Percentiles rank a stretch among this genome's conserved stretches.
These are phyloP conservation scores for Phytophthora vignae DNA, from an alignment of 352 stramenopile genomes.

Conservation along the genomic window DNA sequence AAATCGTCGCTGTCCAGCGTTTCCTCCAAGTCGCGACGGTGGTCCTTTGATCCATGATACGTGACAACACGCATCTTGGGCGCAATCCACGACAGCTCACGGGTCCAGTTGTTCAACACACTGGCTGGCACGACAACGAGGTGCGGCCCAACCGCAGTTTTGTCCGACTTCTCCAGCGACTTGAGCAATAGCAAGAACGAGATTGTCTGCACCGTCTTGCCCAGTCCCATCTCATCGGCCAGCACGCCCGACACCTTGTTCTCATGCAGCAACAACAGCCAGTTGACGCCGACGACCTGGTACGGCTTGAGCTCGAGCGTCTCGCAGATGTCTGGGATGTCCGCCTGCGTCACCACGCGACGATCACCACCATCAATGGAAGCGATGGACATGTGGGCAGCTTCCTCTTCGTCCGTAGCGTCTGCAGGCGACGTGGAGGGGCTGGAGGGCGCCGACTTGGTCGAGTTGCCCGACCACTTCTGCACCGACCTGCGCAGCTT, in stretches of 20 bases:
- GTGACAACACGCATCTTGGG: slow-evolving; percentile 89
- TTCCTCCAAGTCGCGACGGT: slow-evolving; percentile 65
- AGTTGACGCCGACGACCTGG: slow-evolving; percentile 87
- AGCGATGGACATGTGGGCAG: slow-evolving; percentile 66
- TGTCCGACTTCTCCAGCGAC: slow-evolving; percentile 38
- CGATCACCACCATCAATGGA: slow-evolving; percentile 49
- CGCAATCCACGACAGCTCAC: slow-evolving; percentile 94
- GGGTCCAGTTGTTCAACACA: slow-evolving; percentile 93
- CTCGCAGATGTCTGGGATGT: slow-evolving; percentile 76
- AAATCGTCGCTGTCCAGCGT: slow-evolving; percentile 59
- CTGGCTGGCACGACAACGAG: slow-evolving; percentile 94
- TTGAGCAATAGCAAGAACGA: slow-evolving; percentile 77
- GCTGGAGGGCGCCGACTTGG: slow-evolving; percentile 33
- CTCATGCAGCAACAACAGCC: slow-evolving; percentile 78
- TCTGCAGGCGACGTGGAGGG: slow-evolving; percentile 36
- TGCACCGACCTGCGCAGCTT: slow-evolving; percentile 71
- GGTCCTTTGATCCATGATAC: slow-evolving; percentile 81
- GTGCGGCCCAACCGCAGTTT: slow-evolving; percentile 70
- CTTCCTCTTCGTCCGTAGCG: slow-evolving; percentile 57
- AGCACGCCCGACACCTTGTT: slow-evolving; percentile 85
- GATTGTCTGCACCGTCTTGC: slow-evolving; percentile 94
- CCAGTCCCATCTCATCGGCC: slow-evolving; percentile 93
- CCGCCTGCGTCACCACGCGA: slow-evolving; percentile 67
- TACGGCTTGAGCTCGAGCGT: slow-evolving; percentile 87
- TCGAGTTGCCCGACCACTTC: slow-evolving; percentile 61